Conservation (phyloP, 805 yeast species). For the Diddensiella caesifluorescens region DNA sequence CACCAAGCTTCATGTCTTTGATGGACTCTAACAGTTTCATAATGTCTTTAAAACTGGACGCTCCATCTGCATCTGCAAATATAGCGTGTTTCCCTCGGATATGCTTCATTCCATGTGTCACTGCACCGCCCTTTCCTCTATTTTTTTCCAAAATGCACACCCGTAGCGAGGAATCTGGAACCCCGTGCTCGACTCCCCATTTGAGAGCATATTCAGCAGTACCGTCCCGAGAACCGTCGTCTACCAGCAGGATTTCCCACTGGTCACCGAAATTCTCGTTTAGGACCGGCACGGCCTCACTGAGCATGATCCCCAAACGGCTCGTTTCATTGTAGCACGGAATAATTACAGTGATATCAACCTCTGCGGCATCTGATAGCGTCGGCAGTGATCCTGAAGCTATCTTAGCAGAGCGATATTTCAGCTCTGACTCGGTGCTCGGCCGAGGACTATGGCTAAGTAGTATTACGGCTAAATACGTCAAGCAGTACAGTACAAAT, state of each 20-base stretch:
- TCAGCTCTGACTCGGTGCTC: slow-evolving; percentile 9
- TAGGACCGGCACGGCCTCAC: slow-evolving; percentile 45
- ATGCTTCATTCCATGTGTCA: slow-evolving; percentile 81
- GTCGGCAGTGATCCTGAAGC: slow-evolving; percentile 7
- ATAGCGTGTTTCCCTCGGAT: slow-evolving; percentile 67
- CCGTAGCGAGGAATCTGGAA: slow-evolving; percentile 57
- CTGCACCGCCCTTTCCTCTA: slow-evolving; percentile 97
- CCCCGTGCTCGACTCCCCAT: slow-evolving; percentile 44
- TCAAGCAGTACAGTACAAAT: background rate
- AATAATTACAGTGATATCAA: slow-evolving; percentile 69
- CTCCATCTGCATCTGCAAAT: slow-evolving; percentile 98
- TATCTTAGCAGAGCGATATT: background rate
- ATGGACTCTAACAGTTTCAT: slow-evolving; percentile 45
- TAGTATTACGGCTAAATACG: slow-evolving; percentile 10
- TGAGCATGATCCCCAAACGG: slow-evolving; percentile 48
- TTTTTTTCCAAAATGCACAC: slow-evolving; percentile 67
- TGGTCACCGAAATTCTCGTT: slow-evolving; percentile 31
- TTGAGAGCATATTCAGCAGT: slow-evolving; percentile 67
- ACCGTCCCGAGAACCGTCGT: slow-evolving; percentile 85
- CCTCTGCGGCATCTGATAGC: slow-evolving; percentile 19
- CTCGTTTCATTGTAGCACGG: slow-evolving; percentile 91
- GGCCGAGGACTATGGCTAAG: slow-evolving; percentile 17
- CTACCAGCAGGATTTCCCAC: slow-evolving; percentile 81
- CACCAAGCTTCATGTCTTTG: slow-evolving; percentile 40
- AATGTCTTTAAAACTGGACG: slow-evolving; percentile 73